Conservation (phyloP, 257 asterid species). For the Nicotiana otophora region DNA sequence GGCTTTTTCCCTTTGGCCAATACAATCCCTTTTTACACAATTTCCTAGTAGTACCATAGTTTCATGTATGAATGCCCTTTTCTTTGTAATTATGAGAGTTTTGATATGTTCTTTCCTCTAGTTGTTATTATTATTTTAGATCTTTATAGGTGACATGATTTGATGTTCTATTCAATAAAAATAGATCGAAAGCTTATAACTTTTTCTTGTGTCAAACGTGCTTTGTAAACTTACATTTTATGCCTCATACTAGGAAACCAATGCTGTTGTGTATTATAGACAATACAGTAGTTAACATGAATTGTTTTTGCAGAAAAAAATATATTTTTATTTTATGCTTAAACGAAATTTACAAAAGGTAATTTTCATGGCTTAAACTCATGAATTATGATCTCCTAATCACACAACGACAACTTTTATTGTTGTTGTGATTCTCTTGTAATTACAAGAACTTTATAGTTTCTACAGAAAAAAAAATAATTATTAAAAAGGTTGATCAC, state of each 20-base stretch:
- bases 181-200: background rate
- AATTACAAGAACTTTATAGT: too few species aligned
- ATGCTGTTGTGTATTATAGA: background rate
- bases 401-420: too few species aligned
- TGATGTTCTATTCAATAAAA: conserved; percentile 16
- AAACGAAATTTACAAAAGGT: too few species aligned
- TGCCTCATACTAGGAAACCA: conserved; percentile 21
- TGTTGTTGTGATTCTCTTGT: too few species aligned
- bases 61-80: conserved; percentile 11
- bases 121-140: background rate
- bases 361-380: too few species aligned
- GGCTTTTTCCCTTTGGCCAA: conserved; percentile 11
- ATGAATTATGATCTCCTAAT: too few species aligned
- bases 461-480: too few species aligned
- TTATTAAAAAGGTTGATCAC: too few species aligned
- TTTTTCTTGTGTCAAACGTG: background rate
- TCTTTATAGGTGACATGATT: conserved; percentile 8
- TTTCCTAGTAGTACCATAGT: conserved; percentile 5
- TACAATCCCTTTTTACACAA: conserved; percentile 7
- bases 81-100: conserved; percentile 4
- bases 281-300: background rate
- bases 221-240: background rate
- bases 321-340: background rate
- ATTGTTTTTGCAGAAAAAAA: background rate
- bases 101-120: background rate